phyloP scores from a whole-genome alignment of 768 basidiomycete species.

The Lactarius tabidus region DNA sequence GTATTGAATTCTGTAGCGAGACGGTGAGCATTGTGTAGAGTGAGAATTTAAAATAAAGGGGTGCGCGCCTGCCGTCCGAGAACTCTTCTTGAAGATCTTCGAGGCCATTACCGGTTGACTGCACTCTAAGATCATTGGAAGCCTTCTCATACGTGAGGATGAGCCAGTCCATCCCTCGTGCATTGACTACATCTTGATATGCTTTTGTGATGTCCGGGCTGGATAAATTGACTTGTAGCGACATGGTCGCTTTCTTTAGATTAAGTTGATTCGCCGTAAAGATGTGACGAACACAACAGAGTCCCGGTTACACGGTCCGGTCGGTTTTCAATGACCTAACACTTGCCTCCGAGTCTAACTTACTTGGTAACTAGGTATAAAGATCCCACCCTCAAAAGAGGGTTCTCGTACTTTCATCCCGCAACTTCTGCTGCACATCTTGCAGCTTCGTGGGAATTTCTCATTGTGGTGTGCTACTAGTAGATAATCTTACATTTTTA shows the following conservation, averaged over 20 bases:
- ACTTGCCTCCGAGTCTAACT: too few relatives aligned
- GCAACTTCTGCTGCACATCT: too few relatives aligned
- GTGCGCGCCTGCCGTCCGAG: constrained; percentile 78
- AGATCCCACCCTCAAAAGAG: too few relatives aligned
- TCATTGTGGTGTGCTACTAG: too few relatives aligned
- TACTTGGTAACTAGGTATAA: too few relatives aligned
- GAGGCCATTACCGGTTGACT: constrained; percentile 76
- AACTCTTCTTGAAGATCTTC: constrained; percentile 94
- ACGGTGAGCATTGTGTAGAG: constrained; percentile 17
- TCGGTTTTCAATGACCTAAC: background rate
- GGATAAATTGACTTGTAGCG: constrained; percentile 75
- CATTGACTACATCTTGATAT: constrained; percentile 70
- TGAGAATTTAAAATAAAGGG: background rate
- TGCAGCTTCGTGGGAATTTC: too few relatives aligned
- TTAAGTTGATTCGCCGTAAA: background rate
- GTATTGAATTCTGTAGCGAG: constrained; percentile 74
- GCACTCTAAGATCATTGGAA: constrained; percentile 83
- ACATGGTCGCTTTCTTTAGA: constrained; percentile 43
- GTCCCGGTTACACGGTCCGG: background rate
- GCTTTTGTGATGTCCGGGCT: constrained; percentile 66
- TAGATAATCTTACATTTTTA: too few relatives aligned
- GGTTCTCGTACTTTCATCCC: too few relatives aligned
- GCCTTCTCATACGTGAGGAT: constrained; percentile 78
- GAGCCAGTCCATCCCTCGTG: constrained; percentile 67
- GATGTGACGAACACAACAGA: background rate